Percentiles rank a stretch among this genome's conserved stretches.
Conservation (phyloP, 2,329 filamentous ascomycete species). For the Cercospora sojina region DNA sequence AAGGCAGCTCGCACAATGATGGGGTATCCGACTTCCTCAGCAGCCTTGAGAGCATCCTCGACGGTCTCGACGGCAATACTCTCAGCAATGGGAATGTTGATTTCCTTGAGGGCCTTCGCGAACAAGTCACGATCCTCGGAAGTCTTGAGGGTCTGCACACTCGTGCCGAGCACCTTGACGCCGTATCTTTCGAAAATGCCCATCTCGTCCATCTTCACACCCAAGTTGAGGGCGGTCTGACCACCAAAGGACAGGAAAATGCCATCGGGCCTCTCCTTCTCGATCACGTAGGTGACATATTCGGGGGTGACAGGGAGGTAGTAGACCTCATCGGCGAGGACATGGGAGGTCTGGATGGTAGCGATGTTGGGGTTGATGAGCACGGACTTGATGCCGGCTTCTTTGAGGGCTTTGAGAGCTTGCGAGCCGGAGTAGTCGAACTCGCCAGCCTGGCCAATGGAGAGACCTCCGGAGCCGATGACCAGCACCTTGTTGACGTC, state of each 20-base stretch:
- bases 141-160: slow-evolving; percentile 88
- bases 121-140: slow-evolving; percentile 96
- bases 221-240: slow-evolving; percentile 93
- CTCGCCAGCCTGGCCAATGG: slow-evolving; percentile 96
- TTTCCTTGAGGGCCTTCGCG: slow-evolving; percentile 91
- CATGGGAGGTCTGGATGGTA: slow-evolving; percentile 96
- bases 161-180: slow-evolving; percentile 93
- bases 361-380: slow-evolving; percentile 98
- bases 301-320: slow-evolving; percentile 96
- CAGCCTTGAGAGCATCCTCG: slow-evolving; percentile 87
- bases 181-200: slow-evolving; percentile 94
- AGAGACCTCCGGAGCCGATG: slow-evolving; percentile 90
- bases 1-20: slow-evolving; percentile 98
- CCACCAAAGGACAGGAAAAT: slow-evolving; percentile 97
- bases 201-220: slow-evolving; percentile 95
- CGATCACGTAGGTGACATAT: slow-evolving; percentile 96
- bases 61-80: slow-evolving; percentile 89
- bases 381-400: slow-evolving; percentile 86
- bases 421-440: slow-evolving; percentile 98
- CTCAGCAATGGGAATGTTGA: slow-evolving; percentile 94
- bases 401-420: slow-evolving; percentile 93
- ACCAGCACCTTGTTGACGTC: slow-evolving; percentile 97
- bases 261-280: slow-evolving; percentile 91
- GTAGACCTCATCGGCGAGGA: slow-evolving; percentile 94
- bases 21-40: slow-evolving; percentile 84